phyloP scores from a whole-genome alignment of 768 basidiomycete genomes.

The Melanogaster broomeanus region DNA sequence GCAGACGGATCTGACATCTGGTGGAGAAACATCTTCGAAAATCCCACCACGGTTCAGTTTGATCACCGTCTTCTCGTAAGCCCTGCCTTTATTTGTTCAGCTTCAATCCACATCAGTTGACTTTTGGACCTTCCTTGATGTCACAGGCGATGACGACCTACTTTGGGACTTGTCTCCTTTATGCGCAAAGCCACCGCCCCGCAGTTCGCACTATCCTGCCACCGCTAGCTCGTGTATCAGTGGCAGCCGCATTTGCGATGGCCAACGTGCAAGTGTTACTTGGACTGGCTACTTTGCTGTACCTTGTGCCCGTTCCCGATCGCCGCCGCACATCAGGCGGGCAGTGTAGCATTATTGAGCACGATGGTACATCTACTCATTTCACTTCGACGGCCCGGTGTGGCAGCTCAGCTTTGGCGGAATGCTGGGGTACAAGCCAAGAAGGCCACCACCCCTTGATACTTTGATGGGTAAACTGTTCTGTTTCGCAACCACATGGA shows the following conservation, averaged over 20 bases:
- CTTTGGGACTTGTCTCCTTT: constrained; percentile 63
- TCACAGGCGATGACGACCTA: constrained; percentile 85
- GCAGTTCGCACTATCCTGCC: constrained; percentile 54
- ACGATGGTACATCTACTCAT: constrained; percentile 78
- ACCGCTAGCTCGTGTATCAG: constrained; percentile 53
- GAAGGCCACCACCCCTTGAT: constrained; percentile 7
- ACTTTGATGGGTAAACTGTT: neutral
- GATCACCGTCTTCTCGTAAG: constrained; percentile 90
- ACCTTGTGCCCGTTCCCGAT: constrained; percentile 91
- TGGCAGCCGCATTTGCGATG: constrained; percentile 68
- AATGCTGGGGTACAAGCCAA: constrained; percentile 28
- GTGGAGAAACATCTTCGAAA: constrained; percentile 97
- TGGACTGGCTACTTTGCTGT: constrained; percentile 80
- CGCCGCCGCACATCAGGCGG: constrained; percentile 94
- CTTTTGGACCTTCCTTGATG: constrained; percentile 3
- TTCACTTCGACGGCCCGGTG: constrained; percentile 67
- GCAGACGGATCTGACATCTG: constrained; percentile 75
- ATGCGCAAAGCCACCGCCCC: constrained; percentile 53
- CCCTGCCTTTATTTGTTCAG: constrained; percentile 11
- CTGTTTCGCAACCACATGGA: constrained; percentile 9
- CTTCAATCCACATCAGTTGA: neutral
- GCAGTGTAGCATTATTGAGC: constrained; percentile 85
- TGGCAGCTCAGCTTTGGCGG: constrained; percentile 65
- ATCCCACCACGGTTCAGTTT: constrained; percentile 97
- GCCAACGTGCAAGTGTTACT: constrained; percentile 82